Evolutionary conservation across 2,329 filamentous ascomycete genomes (phyloP), one percentile per base, ranked within the genome.

Genomic region (Ceratocystis variospora): DNA sequence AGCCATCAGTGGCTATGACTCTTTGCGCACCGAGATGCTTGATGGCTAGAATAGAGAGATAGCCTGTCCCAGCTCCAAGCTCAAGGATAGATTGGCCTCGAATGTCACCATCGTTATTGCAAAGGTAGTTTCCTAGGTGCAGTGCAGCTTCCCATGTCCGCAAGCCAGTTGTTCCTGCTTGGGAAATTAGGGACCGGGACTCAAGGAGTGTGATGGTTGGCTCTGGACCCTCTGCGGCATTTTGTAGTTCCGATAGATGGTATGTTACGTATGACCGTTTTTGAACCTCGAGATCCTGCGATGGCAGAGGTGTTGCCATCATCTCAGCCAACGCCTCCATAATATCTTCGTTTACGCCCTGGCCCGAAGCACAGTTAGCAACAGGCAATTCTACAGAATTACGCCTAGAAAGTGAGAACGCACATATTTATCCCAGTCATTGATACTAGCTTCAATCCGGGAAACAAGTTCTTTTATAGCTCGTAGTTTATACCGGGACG

Each of bases 381-480:
- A 25, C 53, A 59, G n/a, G 53, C 28, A 33, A 8, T 31, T n/a
- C 28, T 37, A 59, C 28, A 59, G 53, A 28, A 59, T 8, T 2
- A 17, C n/a, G 2, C 6, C 25, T 3, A 59, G 53, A 5, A 17
- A 31, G n/a, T 28, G 15, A 41, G 15, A 45, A 79, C 88, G 79
- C 87, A 96, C 92, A 87, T 96, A 85, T 80, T 89, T 81, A 71
- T 96, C 89, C 75, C 90, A 92, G 74, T 96, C 85, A 67, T 83
- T 80, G 61, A 96, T 90, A 44, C 87, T 83, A 37, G 80, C 77
- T 74, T 96, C 90, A 64, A 96, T 85, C 66, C 79, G 82, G 6
- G 79, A 76, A 12, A 90, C 77, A 44, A 96, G 79, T 69, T 84
- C 78, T 73, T 96, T 96, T 63, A 96, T 75, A 0, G 90, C 82